Evolutionary conservation across 441 rosid genomes (phyloP).

Genomic region (Aquilaria agallochum): DNA sequence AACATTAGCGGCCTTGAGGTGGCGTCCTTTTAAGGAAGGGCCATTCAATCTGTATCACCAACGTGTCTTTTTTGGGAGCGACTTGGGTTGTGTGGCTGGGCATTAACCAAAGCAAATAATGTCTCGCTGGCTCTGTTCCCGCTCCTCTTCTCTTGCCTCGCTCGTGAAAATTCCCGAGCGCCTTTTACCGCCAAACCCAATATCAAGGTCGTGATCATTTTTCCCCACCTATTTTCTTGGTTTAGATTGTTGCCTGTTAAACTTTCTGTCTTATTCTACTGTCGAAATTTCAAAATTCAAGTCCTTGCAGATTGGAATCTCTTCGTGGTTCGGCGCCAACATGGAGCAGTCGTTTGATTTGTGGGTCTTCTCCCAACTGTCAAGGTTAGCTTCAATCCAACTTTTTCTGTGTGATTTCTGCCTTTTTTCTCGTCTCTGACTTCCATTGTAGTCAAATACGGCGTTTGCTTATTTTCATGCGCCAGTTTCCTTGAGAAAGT

Average conservation of each 20-base stretch:
- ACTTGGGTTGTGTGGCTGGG: no score
- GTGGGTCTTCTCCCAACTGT: slow-evolving; percentile 11
- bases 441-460: no score
- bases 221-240: not conserved
- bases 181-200: slow-evolving; percentile 5
- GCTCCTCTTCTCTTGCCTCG: slow-evolving; percentile 15
- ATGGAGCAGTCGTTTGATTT: slow-evolving; percentile 7
- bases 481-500: no score
- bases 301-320: slow-evolving; percentile 23
- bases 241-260: not conserved
- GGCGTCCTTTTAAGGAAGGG: no score
- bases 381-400: no score
- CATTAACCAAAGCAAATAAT: slow-evolving; percentile 3
- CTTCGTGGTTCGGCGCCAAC: slow-evolving; percentile 7
- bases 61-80: no score
- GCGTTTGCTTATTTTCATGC: no score
- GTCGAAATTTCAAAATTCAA: not conserved
- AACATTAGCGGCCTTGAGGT: no score
- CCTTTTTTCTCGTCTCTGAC: no score
- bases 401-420: no score
- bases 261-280: not conserved
- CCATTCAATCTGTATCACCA: no score
- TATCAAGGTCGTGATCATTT: slow-evolving; percentile 17
- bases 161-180: slow-evolving; percentile 10
- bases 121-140: slow-evolving; percentile 22